Evolutionary conservation across 2,329 filamentous ascomycete species (phyloP), one percentile per base, ranked within the genome.

Genomic region (Botrytis fabae): DNA sequence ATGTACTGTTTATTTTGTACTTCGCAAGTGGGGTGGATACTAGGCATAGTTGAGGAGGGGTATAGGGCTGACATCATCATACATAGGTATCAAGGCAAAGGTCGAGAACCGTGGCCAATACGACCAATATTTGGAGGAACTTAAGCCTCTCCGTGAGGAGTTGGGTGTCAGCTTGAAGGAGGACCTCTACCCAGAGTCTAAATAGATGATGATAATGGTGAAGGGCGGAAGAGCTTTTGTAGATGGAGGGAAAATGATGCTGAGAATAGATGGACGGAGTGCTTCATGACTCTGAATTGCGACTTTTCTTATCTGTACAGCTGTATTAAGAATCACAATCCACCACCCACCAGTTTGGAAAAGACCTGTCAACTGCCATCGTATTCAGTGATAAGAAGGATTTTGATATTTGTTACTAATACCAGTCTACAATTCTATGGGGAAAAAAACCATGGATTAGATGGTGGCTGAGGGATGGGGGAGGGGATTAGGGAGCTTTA

Each of bases 1-100:
- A 90, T 81, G 90, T 79, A 71, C 35, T 62, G 44, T 63, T 66
- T 51, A 25, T 38, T 64, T 71, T 75, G 77, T 48, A 76, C 68
- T 35, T 42, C 57, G 40, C 48, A 63, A 28, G 54, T 35, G 68
- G 75, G 81, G 80, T 97, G 95, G 95, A 82, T 92, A 98, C 89
- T 97, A 97, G 87, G 93, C 94, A 85, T 98, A 99, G 91, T 96
- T 98, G 80, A 96, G 99, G 90, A 98, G 97, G 90, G 92, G 94
- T 81, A 96, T 40, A 38, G 54, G 68, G 70, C 77, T 79, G 64
- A 78, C 69, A 42, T 60, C 54, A 54, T 46, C 46, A 28, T 44
- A n/a, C 65, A 74, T 81, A 97, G 95, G 95, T 82, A 92, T 99
- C 89, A 98, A 97, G 88, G 93, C 94, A 85, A 99, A 99, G 91